Evolutionary conservation across 768 basidiomycete species (phyloP).

Genomic region (Pleurotus cornucopiae): DNA sequence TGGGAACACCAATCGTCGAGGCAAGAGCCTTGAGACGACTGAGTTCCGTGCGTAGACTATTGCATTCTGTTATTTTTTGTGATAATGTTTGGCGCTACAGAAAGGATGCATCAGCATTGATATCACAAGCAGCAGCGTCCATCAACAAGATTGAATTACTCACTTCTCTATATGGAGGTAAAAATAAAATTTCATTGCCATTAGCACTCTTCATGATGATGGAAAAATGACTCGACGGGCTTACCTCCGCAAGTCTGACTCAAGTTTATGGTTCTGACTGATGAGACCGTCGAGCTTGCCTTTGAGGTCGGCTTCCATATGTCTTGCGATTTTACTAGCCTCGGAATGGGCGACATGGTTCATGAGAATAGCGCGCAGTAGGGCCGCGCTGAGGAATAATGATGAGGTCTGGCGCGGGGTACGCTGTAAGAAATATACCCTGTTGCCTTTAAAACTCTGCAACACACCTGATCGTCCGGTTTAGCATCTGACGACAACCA

Average conservation of each 20-base stretch:
- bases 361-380: conserved; percentile 78
- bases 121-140: conserved; percentile 8
- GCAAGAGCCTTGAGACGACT: conserved; percentile 49
- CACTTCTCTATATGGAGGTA: conserved; percentile 49
- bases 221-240: conserved; percentile 24
- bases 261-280: conserved; percentile 51
- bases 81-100: conserved; percentile 53
- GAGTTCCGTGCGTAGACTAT: conserved; percentile 62
- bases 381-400: conserved; percentile 70
- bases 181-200: neutral
- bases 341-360: conserved; percentile 82
- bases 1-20: conserved; percentile 33
- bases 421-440: conserved; percentile 6
- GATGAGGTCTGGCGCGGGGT: conserved; percentile 47
- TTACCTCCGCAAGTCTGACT: conserved; percentile 70
- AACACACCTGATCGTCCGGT: conserved; percentile 59
- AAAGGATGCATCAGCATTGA: conserved; percentile 13
- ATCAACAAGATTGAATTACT: conserved; percentile 26
- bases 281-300: conserved; percentile 65
- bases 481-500: conserved; percentile 65
- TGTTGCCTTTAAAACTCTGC: conserved; percentile 10
- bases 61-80: conserved; percentile 70
- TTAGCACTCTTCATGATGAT: neutral
- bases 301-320: conserved; percentile 56
- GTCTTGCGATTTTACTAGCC: conserved; percentile 63